Percentiles rank a stretch among this genome's conserved stretches.
Conservation (phyloP, 306 rosid species). For the Quercus mongolica region DNA sequence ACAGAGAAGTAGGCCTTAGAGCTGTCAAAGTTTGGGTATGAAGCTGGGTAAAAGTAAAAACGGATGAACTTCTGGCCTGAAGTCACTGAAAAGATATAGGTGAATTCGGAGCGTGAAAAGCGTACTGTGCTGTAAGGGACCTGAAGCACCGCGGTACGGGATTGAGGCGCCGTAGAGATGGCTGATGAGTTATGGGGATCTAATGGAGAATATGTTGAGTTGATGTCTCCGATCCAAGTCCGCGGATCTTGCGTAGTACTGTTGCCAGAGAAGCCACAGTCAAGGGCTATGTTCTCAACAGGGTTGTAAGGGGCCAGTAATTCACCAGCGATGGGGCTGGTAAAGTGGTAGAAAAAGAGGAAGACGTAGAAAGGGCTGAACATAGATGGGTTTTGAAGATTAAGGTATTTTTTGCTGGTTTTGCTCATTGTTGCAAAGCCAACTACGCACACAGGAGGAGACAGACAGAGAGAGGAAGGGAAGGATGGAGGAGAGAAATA, state of each 20-base stretch:
- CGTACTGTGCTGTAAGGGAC: background rate
- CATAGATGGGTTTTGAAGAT: no score
- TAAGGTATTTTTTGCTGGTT: no score
- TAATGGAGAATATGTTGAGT: background rate
- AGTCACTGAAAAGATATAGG: background rate
- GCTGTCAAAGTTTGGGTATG: background rate
- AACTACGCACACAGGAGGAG: no score
- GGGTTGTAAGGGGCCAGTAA: background rate
- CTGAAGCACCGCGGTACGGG: accelerated
- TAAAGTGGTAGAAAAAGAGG: background rate
- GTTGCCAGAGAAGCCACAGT: background rate
- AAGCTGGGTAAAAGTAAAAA: background rate
- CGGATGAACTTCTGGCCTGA: background rate
- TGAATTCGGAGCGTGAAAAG: background rate
- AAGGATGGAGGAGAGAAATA: no score
- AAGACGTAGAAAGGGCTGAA: background rate
- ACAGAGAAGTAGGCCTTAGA: background rate
- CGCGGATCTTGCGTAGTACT: background rate
- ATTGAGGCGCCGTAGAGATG: background rate
- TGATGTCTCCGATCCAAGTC: background rate
- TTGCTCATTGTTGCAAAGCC: no score
- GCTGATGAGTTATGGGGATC: background rate
- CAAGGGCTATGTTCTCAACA: background rate
- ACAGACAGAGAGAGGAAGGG: no score
- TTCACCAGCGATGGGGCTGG: background rate